Conservation (phyloP, 2,329 filamentous ascomycete species). For the Phoma sp. region DNA sequence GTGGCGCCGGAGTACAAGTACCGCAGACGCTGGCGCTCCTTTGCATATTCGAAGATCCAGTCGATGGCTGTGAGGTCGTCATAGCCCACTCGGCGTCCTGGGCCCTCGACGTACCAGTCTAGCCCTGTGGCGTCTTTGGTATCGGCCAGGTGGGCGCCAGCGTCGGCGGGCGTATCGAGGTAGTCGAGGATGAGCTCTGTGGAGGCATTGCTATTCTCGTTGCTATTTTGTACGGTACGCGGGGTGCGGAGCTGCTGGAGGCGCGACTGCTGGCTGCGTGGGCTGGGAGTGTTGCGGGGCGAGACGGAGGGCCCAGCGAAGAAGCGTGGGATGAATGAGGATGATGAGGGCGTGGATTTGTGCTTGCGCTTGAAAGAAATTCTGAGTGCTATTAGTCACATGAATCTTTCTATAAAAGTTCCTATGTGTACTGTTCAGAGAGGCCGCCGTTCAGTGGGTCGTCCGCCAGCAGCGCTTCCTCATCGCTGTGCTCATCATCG, state of each 20-base stretch:
- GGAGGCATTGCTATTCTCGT: slow-evolving; percentile 33
- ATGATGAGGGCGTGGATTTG: slow-evolving; percentile 58
- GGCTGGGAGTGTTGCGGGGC: slow-evolving; percentile 24
- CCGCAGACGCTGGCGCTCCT: slow-evolving; percentile 88
- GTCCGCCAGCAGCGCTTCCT: slow-evolving; percentile 58
- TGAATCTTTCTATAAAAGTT: neutral
- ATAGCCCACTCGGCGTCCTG: slow-evolving; percentile 88
- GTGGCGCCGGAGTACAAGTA: slow-evolving; percentile 71
- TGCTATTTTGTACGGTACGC: slow-evolving; percentile 17
- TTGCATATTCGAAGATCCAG: slow-evolving; percentile 99
- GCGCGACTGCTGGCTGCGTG: slow-evolving; percentile 34
- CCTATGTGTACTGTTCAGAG: slow-evolving; percentile 49
- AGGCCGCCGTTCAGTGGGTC: slow-evolving; percentile 62
- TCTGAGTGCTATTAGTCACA: slow-evolving; percentile 27
- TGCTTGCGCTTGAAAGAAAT: slow-evolving; percentile 77
- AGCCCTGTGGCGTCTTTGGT: slow-evolving; percentile 52
- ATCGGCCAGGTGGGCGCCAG: slow-evolving; percentile 48
- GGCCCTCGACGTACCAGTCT: slow-evolving; percentile 92
- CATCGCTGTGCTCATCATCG: slow-evolving; percentile 54
- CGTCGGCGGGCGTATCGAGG: slow-evolving; percentile 47
- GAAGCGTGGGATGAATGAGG: slow-evolving; percentile 53
- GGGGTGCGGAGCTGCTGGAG: slow-evolving; percentile 26
- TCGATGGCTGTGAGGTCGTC: slow-evolving; percentile 97
- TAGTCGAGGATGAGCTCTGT: slow-evolving; percentile 52
- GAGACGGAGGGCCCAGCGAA: slow-evolving; percentile 39